Conservation (phyloP, 2,329 filamentous ascomycete species). For the Fusarium scirpi region DNA sequence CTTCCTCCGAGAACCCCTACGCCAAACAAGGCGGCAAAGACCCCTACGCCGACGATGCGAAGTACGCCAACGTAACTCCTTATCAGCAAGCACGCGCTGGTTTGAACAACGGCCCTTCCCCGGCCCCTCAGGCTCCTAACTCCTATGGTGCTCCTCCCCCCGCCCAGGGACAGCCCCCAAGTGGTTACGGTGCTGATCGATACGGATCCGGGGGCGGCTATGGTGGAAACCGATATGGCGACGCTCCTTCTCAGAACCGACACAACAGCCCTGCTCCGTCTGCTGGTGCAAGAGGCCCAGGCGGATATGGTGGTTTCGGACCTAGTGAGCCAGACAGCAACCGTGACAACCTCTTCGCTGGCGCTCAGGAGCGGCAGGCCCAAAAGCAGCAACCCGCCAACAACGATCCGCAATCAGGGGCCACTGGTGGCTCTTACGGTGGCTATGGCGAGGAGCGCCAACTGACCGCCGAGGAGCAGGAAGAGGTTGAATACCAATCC, state of each 20-base stretch:
- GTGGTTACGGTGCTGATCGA: constrained; percentile 66
- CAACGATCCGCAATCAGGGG: constrained; percentile 43
- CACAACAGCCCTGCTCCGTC: constrained; percentile 59
- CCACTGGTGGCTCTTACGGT: constrained; percentile 54
- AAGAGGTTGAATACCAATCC: constrained; percentile 76
- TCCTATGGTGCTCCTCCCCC: constrained; percentile 41
- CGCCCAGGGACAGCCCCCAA: constrained; percentile 43
- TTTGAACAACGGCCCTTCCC: constrained; percentile 51
- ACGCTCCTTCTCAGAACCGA: constrained; percentile 64
- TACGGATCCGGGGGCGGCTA: constrained; percentile 65
- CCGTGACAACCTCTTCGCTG: constrained; percentile 73
- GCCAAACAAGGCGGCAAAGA: constrained; percentile 64
- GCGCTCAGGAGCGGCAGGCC: constrained; percentile 63
- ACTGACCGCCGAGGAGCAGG: constrained; percentile 83
- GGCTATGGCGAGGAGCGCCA: constrained; percentile 78
- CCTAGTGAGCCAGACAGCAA: constrained; percentile 63
- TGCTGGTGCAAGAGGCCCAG: constrained; percentile 59
- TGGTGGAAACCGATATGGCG: constrained; percentile 65
- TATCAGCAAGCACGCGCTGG: constrained; percentile 59
- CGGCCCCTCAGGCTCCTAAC: constrained; percentile 44
- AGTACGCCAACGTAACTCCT: constrained; percentile 59
- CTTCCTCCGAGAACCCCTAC: constrained; percentile 67
- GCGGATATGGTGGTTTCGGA: constrained; percentile 72
- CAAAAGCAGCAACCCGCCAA: constrained; percentile 51
- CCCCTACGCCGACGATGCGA: constrained; percentile 64